These are phyloP conservation scores for Aspergillus quadricinctus DNA, from an alignment of 2,329 filamentous ascomycete genomes.

Conservation along the genomic window DNA sequence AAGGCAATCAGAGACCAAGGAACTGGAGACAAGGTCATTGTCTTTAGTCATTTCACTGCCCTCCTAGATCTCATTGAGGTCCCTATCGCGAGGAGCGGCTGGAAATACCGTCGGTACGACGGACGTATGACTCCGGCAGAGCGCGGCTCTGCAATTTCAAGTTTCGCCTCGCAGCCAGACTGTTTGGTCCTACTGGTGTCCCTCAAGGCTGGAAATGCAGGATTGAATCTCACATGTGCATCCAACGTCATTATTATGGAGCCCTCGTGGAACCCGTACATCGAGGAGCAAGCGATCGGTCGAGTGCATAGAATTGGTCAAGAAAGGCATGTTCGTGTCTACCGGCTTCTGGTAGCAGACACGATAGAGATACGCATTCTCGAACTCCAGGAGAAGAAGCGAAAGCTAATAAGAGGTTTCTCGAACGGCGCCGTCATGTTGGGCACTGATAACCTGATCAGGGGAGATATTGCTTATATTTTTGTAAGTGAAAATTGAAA, in stretches of 20 bases:
- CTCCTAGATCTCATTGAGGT: slow-evolving; percentile 74
- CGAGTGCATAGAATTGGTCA: slow-evolving; percentile 87
- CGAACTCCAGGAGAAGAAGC: slow-evolving; percentile 72
- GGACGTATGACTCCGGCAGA: slow-evolving; percentile 65
- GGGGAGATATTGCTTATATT: too few species aligned
- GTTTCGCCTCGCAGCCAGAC: slow-evolving; percentile 60
- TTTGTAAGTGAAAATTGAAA: too few species aligned
- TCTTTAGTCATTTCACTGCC: slow-evolving; percentile 79
- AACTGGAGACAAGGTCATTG: slow-evolving; percentile 67
- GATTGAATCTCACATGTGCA: slow-evolving; percentile 78
- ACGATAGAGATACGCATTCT: slow-evolving; percentile 89
- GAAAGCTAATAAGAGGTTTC: slow-evolving; percentile 63
- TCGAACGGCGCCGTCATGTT: too few species aligned
- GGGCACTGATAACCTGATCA: too few species aligned
- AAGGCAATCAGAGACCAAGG: slow-evolving; percentile 44
- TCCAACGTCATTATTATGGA: slow-evolving; percentile 86
- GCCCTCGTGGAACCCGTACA: slow-evolving; percentile 91
- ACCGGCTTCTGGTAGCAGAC: slow-evolving; percentile 68
- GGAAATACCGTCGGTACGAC: slow-evolving; percentile 66
- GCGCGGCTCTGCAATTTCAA: slow-evolving; percentile 62
- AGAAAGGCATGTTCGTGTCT: slow-evolving; percentile 66
- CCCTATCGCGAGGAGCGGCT: slow-evolving; percentile 55
- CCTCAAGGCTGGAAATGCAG: slow-evolving; percentile 76
- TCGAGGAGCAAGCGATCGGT: slow-evolving; percentile 89
- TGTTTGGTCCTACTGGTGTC: slow-evolving; percentile 71